Evolutionary conservation across 352 stramenopile genomes (phyloP), one percentile per base, ranked within the genome.

Genomic region (Phytophthora tubulina): DNA sequence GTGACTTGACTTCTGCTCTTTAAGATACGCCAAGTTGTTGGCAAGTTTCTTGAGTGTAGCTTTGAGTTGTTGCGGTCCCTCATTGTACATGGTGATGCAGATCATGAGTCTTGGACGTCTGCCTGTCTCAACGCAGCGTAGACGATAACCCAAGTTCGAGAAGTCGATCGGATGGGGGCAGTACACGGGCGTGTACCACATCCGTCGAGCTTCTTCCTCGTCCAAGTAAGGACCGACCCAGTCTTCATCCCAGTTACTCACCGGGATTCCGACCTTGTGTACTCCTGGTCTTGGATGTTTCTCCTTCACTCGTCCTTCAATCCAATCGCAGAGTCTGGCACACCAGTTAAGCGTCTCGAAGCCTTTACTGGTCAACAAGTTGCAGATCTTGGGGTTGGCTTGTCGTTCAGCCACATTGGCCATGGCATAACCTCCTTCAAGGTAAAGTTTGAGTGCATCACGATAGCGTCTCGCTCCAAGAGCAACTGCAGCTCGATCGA

Each of bases 321-420:
- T 94, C 82, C 84, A 94, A 66, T 95, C 88, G 52, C 86, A 95
- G 1, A 96, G 78, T 5, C 78, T 62, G 4, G 85, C 88, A 49
- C 86, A 94, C 89, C 89, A 96, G 63, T 96, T 93, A 57, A 96
- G 81, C 44, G 85, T 94, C 70, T 96, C 89, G 39, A 95, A 93
- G 39, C 85, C 88, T 73, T 96, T 96, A 67, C 81, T 89, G 1
- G 88, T 92, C 50, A 96, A 78, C 63, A 96, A 58, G 72, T 96
- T 96, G 66, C 84, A 88, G 62, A 96, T 94, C 63, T 95, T 95
- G 32, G 86, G 81, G 65, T 92, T 89, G 17, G 79, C 76, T 73
- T 96, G 86, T 0, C 82, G 81, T 68, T 96, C 88, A 0, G 88
- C 89, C 1, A 92, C 88, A 53, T 92, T 93, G 4, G 88, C 87